phyloP scores from a whole-genome alignment of 495 filamentous ascomycete species.

The Ascodesmis nigricans region DNA sequence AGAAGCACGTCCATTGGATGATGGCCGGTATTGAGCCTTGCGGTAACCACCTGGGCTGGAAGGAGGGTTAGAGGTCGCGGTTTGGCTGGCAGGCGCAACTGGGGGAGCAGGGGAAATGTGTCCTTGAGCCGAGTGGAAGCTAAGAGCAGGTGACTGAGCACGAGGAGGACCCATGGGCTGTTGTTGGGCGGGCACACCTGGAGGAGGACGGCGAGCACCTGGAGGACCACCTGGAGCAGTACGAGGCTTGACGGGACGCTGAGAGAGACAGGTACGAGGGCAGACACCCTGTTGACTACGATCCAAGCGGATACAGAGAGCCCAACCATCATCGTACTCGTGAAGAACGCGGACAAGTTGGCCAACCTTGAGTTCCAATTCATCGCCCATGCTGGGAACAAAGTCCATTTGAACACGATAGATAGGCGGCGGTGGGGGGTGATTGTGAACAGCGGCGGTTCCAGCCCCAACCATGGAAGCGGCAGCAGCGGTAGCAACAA shows the following conservation, averaged over 20 bases:
- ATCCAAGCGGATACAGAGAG: conserved; percentile 78
- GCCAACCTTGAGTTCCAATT: conserved; percentile 57
- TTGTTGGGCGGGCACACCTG: conserved; percentile 28
- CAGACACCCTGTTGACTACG: conserved; percentile 79
- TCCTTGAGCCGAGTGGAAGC: not conserved
- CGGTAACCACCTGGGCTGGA: conserved; percentile 13
- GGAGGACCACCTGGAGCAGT: conserved; percentile 24
- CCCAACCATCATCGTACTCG: conserved; percentile 98
- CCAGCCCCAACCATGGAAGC: conserved; percentile 27
- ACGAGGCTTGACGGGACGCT: conserved; percentile 76
- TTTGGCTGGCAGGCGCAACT: not conserved
- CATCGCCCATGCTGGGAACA: conserved; percentile 76
- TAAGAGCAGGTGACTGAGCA: not conserved
- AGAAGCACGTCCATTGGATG: conserved; percentile 3
- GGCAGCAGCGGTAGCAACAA: conserved; percentile 14
- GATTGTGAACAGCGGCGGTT: conserved; percentile 33
- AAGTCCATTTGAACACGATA: conserved; percentile 94
- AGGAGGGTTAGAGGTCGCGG: not conserved
- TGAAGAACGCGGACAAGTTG: conserved; percentile 72
- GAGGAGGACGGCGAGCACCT: conserved; percentile 27
- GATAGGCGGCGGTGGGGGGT: conserved; percentile 38
- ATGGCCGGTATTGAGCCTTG: conserved; percentile 16
- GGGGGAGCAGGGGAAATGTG: not conserved
- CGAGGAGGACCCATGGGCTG: not conserved
- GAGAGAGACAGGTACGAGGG: conserved; percentile 81